Conservation (phyloP, 495 filamentous ascomycete species). For the Penicillium cosmopolitanum region DNA sequence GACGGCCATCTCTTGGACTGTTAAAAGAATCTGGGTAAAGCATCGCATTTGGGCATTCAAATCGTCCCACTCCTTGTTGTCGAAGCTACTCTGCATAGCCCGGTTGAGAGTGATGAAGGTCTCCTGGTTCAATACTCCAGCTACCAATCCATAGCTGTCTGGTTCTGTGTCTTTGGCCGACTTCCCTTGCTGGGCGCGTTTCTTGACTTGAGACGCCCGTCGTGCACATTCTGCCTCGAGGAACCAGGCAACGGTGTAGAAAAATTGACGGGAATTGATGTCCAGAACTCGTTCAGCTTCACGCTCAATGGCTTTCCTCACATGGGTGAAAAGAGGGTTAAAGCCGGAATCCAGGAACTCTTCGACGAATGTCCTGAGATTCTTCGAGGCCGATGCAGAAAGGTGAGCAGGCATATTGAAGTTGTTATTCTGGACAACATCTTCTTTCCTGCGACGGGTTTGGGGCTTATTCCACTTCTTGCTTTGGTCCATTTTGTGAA, state of each 20-base stretch:
- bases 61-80: slow-evolving; percentile 84
- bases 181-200: slow-evolving; percentile 39
- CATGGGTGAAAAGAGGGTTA: slow-evolving; percentile 86
- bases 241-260: slow-evolving; percentile 94
- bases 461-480: slow-evolving; percentile 90
- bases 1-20: slow-evolving; percentile 90
- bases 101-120: slow-evolving; percentile 87
- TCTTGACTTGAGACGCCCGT: slow-evolving; percentile 57
- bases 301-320: slow-evolving; percentile 87
- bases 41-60: slow-evolving; percentile 88
- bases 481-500: slow-evolving; percentile 84
- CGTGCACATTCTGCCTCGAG: slow-evolving; percentile 84
- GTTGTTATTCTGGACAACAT: slow-evolving; percentile 65
- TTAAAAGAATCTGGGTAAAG: slow-evolving; percentile 77
- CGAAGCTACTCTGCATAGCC: slow-evolving; percentile 74
- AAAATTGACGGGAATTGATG: slow-evolving; percentile 78
- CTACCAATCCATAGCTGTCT: slow-evolving; percentile 82
- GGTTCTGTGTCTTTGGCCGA: slow-evolving; percentile 56
- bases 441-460: slow-evolving; percentile 63
- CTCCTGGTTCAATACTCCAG: slow-evolving; percentile 87
- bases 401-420: slow-evolving; percentile 74
- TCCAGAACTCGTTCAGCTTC: slow-evolving; percentile 83
- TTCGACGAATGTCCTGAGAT: slow-evolving; percentile 82
- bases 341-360: slow-evolving; percentile 96
- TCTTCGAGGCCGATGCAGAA: slow-evolving; percentile 66